phyloP scores from a whole-genome alignment of 1,284 basidiomycete species.

The Golubevia pallescens region DNA sequence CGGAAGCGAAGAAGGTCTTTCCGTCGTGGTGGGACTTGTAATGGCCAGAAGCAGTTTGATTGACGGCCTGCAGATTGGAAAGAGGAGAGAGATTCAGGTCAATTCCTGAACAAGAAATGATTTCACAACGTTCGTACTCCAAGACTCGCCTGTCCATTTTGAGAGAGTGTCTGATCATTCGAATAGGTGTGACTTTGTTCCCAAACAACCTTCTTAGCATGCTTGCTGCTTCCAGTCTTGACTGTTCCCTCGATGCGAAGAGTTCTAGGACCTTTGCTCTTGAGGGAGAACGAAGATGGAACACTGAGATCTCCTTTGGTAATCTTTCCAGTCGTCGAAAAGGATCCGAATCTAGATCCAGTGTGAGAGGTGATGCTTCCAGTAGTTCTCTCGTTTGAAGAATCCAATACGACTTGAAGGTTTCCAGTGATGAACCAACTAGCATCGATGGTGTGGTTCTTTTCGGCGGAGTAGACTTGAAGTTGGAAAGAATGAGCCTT shows the following conservation, averaged over 20 bases:
- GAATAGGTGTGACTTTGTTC: constrained; percentile 4
- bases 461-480: constrained; percentile 27
- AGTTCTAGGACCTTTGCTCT: background rate
- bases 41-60: background rate
- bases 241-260: constrained; percentile 1
- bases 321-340: constrained; percentile 2
- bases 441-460: constrained; percentile 15
- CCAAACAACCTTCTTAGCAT: background rate
- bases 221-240: constrained; percentile 6
- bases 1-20: background rate
- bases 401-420: constrained; percentile 34
- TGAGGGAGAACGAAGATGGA: background rate
- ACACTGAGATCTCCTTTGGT: background rate
- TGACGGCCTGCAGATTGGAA: background rate
- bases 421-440: constrained; percentile 42
- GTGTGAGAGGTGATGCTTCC: constrained; percentile 14
- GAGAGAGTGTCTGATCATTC: background rate
- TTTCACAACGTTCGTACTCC: background rate
- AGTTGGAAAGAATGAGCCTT: constrained; percentile 24
- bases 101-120: background rate
- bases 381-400: constrained; percentile 19
- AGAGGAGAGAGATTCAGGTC: constrained; percentile 1
- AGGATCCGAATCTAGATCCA: background rate
- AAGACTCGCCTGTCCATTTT: background rate
- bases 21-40: background rate